These are phyloP conservation scores for Zopfochytrium polystomum DNA, from an alignment of 371 early-diverging fungal species.

Conservation along the genomic window DNA sequence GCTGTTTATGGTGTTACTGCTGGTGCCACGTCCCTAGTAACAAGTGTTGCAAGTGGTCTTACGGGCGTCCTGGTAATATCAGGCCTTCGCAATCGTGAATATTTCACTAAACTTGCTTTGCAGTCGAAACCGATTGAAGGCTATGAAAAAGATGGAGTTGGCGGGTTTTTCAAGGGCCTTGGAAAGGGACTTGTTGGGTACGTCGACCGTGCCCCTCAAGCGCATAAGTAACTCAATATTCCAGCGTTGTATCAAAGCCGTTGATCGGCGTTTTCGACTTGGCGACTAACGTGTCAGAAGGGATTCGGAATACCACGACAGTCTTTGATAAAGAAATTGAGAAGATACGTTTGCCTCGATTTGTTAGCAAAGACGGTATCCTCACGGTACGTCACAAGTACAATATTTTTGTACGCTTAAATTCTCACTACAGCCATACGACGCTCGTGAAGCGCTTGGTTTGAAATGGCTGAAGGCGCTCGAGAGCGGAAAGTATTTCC, in stretches of 20 bases:
- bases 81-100: too few species aligned
- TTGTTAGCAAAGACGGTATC: slow-evolving; percentile 80
- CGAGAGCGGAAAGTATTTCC: slow-evolving; percentile 72
- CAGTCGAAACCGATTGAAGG: slow-evolving; percentile 91
- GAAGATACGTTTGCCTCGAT: slow-evolving; percentile 85
- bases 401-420: neutral
- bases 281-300: slow-evolving; percentile 87
- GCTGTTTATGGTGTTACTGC: slow-evolving; percentile 85
- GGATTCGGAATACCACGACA: slow-evolving; percentile 94
- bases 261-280: slow-evolving; percentile 90
- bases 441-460: slow-evolving; percentile 80
- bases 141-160: slow-evolving; percentile 82
- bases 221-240: neutral
- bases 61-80: slow-evolving; percentile 73
- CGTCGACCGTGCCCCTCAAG: too few species aligned
- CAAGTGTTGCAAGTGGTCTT: slow-evolving; percentile 82
- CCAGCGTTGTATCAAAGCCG: slow-evolving; percentile 84
- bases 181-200: slow-evolving; percentile 94
- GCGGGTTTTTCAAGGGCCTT: slow-evolving; percentile 94
- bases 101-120: neutral
- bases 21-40: slow-evolving; percentile 85
- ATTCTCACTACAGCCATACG: slow-evolving; percentile 67
- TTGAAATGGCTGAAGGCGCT: slow-evolving; percentile 82
- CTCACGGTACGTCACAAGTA: slow-evolving; percentile 43
- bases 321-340: slow-evolving; percentile 81